Conservation (phyloP, 495 filamentous ascomycete genomes). For the Talaromyces nanjingensis region DNA sequence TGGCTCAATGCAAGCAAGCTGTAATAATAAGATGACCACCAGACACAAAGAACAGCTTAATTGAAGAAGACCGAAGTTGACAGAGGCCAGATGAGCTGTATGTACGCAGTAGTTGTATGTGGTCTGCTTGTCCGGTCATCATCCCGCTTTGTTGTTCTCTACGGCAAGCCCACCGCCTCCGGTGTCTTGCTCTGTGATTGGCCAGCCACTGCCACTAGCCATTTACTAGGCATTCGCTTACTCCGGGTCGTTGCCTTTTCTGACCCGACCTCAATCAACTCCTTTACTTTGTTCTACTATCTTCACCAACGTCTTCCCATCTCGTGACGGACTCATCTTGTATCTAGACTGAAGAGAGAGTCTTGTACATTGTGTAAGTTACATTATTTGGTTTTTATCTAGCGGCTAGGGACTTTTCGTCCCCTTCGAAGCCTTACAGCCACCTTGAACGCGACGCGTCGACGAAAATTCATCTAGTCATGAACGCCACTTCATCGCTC, state of each 20-base stretch:
- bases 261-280: background rate
- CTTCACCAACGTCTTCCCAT: constrained; percentile 11
- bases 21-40: background rate
- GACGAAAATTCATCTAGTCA: constrained; percentile 13
- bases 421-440: background rate
- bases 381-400: background rate
- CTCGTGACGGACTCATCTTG: constrained; percentile 11
- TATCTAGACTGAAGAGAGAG: background rate
- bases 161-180: background rate
- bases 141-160: constrained; percentile 38
- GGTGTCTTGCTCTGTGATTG: background rate
- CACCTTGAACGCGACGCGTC: background rate
- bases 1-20: constrained; percentile 1
- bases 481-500: constrained; percentile 31
- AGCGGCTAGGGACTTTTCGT: background rate
- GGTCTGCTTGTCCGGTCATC: constrained; percentile 8
- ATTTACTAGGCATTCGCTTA: constrained; percentile 7
- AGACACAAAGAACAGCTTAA: background rate
- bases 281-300: background rate
- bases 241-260: constrained; percentile 4
- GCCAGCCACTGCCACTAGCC: background rate
- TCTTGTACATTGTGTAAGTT: background rate
- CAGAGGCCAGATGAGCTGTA: constrained; percentile 3
- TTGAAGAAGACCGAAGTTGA: background rate
- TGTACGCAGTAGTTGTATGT: constrained; percentile 17